These are phyloP conservation scores for Leptosphaerulina australis DNA, from an alignment of 2,329 filamentous ascomycete genomes.

Conservation along the genomic window DNA sequence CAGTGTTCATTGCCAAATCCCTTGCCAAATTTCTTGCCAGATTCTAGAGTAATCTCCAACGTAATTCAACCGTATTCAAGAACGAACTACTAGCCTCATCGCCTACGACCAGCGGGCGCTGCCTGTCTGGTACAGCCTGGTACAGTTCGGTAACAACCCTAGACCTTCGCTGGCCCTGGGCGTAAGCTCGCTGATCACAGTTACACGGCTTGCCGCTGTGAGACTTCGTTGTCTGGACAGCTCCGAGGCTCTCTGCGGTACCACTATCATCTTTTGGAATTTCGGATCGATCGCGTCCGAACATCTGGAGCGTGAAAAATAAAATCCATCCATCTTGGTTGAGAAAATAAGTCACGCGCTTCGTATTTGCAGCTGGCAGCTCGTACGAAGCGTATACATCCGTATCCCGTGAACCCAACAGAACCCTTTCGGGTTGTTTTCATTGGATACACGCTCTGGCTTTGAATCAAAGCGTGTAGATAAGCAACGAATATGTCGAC, in stretches of 20 bases:
- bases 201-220: conserved; percentile 13
- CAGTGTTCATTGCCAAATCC: neutral
- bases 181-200: conserved; percentile 1
- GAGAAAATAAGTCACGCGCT: conserved; percentile 5
- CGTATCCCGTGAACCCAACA: no score
- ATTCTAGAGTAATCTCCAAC: neutral
- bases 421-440: no score
- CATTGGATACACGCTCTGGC: no score
- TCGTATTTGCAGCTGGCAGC: neutral
- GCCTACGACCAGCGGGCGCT: neutral
- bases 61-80: neutral
- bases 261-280: conserved; percentile 4
- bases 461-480: conserved; percentile 2
- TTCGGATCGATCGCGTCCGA: conserved; percentile 10
- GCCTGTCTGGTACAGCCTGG: neutral
- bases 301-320: conserved; percentile 1
- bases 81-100: neutral
- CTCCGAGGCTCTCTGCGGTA: conserved; percentile 9
- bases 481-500: neutral
- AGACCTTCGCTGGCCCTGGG: neutral
- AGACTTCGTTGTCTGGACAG: conserved; percentile 5
- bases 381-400: conserved; percentile 14
- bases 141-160: no score
- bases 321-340: conserved; percentile 1
- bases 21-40: neutral